These are phyloP conservation scores for Epichloe brachyelytri DNA, from an alignment of 2,329 filamentous ascomycete species.

Conservation along the genomic window DNA sequence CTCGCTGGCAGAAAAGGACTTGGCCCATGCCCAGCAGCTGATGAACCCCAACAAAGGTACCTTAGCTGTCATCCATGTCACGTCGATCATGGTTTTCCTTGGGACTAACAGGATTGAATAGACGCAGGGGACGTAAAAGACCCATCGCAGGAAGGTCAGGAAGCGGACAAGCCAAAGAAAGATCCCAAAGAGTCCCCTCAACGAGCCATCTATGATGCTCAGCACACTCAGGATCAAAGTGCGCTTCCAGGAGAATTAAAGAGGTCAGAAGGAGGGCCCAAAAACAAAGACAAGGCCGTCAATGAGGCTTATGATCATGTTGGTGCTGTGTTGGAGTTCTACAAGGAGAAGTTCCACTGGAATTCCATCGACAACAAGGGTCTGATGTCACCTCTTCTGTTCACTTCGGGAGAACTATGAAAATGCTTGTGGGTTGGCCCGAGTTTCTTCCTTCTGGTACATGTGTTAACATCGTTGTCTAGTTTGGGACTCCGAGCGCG, in stretches of 20 bases:
- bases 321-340: constrained; percentile 36
- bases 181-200: constrained; percentile 17
- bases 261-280: constrained; percentile 29
- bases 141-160: background rate
- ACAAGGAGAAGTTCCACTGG: constrained; percentile 35
- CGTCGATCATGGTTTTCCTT: background rate
- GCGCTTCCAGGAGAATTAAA: constrained; percentile 29
- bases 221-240: constrained; percentile 22
- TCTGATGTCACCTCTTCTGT: constrained; percentile 37
- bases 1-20: constrained; percentile 22
- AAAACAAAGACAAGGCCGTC: constrained; percentile 27
- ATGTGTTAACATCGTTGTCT: background rate
- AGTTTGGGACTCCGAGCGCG: constrained; percentile 36
- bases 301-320: constrained; percentile 39
- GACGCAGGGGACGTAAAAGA: background rate
- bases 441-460: too few species aligned
- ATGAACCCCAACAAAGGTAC: constrained; percentile 13
- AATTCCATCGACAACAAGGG: constrained; percentile 38
- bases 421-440: constrained; percentile 30
- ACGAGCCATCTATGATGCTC: constrained; percentile 32
- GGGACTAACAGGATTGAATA: background rate
- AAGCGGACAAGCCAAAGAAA: constrained; percentile 5
- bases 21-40: constrained; percentile 24
- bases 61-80: background rate
- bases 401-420: constrained; percentile 37